Base-by-base conservation (phyloP, 495 filamentous ascomycete species). In the Entonaema liquescens region DNA sequence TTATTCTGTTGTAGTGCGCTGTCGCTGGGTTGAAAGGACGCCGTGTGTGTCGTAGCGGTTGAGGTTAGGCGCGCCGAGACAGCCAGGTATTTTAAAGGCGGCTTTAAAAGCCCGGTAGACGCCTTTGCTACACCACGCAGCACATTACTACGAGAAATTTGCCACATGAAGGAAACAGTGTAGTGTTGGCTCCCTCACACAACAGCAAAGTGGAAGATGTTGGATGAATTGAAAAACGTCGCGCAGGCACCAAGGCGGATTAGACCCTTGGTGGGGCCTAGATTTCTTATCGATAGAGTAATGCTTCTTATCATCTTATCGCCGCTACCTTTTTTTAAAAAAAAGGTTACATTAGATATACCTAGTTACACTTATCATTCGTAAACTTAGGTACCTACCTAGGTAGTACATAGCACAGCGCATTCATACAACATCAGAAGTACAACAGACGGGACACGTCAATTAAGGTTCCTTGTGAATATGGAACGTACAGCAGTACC, bases 261-360 rank as follows among this genome's bases (percentile, higher is more conserved):
- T n/a, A n/a, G n/a, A n/a, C n/a, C n/a, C n/a, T n/a, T n/a, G n/a
- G n/a, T n/a, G n/a, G n/a, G n/a, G n/a, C n/a, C n/a, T n/a, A n/a
- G n/a, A n/a, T n/a, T n/a, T 23, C 21, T 49, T 44, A 44, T 44
- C n/a, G n/a, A n/a, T n/a, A n/a, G n/a, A n/a, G n/a, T n/a, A n/a
- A n/a, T n/a, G n/a, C 38, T 5, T 17, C 9, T 42, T 47, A 19
- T 47, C n/a, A 60, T 62, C 65, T 62, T 68, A 68, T 68, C 54
- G 11, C 67, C 13, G n/a, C 53, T 44, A 47, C 50, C 23, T 62
- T 38, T 56, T 68, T 49, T 55, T 55, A 7, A 3, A 31, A 7
- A 31, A 3, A 7, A 7, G 7, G 29, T 31, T 31, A 31, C 29
- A 31, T 3, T 31, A 7, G 3, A 31, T 7, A 3, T 33, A 17